Conservation (phyloP, 192 early-diverging fungal species). For the Coemansia sp. region DNA sequence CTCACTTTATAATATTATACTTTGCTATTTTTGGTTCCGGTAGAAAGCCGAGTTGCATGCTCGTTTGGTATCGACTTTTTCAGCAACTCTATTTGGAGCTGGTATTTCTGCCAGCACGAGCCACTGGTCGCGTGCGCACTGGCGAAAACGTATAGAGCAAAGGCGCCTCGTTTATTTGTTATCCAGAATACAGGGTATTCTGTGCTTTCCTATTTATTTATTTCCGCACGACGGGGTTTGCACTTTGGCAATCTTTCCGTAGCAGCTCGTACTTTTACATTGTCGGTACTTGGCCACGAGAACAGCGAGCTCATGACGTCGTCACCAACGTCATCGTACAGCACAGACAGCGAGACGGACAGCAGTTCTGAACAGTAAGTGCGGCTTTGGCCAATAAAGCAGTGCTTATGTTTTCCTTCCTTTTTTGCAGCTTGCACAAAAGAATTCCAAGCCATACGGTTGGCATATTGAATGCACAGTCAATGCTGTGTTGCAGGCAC, state of each 20-base stretch:
- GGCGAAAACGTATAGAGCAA: background rate
- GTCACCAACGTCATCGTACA: slow-evolving; percentile 31
- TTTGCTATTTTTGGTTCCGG: background rate
- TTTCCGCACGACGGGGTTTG: background rate
- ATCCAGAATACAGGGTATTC: background rate
- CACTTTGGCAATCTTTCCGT: background rate
- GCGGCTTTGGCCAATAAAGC: background rate
- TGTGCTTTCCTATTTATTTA: slow-evolving; percentile 3
- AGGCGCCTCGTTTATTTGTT: background rate
- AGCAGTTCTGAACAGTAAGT: slow-evolving; percentile 26
- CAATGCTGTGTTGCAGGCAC: too few relatives aligned
- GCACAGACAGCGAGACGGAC: slow-evolving; percentile 24
- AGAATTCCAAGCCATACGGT: too few relatives aligned
- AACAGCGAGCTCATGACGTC: slow-evolving; percentile 14
- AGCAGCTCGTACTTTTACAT: background rate
- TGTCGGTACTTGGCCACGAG: background rate
- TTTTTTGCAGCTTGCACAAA: background rate
- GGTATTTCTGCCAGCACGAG: too few relatives aligned
- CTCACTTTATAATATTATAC: background rate
- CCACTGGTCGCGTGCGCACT: background rate
- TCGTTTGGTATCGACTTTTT: too few relatives aligned
- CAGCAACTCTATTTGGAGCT: too few relatives aligned
- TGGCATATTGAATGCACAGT: too few relatives aligned
- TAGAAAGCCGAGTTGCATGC: slow-evolving; percentile 3
- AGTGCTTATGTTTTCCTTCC: background rate